Evolutionary conservation across 2,329 filamentous ascomycete species (phyloP).

Genomic region (Neopestalotiopsis rosae): DNA sequence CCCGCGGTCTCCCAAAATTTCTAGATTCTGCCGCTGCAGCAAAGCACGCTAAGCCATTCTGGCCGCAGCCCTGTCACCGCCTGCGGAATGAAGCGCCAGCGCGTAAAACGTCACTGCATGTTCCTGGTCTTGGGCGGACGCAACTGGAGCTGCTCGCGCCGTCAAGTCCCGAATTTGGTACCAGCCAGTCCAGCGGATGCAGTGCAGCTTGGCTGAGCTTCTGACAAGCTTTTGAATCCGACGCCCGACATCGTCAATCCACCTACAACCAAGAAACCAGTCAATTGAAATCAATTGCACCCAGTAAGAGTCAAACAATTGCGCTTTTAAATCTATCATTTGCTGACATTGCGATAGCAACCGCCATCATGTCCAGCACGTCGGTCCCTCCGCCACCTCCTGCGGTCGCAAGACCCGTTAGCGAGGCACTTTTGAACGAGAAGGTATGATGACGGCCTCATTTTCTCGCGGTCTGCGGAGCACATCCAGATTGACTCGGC

Average conservation of each 20-base stretch:
- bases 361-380: slow-evolving; percentile 55
- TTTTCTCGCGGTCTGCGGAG: not conserved
- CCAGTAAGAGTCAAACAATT: not conserved
- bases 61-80: slow-evolving; percentile 22
- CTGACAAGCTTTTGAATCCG: slow-evolving; percentile 7
- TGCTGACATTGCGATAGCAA: slow-evolving; percentile 19
- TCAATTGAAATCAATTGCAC: slow-evolving; percentile 22
- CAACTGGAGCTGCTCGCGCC: not conserved
- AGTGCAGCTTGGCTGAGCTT: not conserved
- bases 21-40: slow-evolving; percentile 29
- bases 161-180: slow-evolving; percentile 13
- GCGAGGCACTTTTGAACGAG: slow-evolving; percentile 97
- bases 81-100: slow-evolving; percentile 25
- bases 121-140: not conserved
- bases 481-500: not conserved
- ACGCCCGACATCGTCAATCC: slow-evolving; percentile 13
- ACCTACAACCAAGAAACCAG: not conserved
- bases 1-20: slow-evolving; percentile 25
- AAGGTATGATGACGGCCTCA: slow-evolving; percentile 69
- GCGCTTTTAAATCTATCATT: slow-evolving; percentile 20
- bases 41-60: slow-evolving; percentile 22
- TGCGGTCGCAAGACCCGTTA: slow-evolving; percentile 82
- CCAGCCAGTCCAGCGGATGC: not conserved
- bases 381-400: slow-evolving; percentile 62
- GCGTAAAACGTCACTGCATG: slow-evolving; percentile 14